A percentile compares a stretch with the other conserved stretches of the same genome.
These are phyloP conservation scores for Paecilomyces formosus DNA, from an alignment of 2,329 filamentous ascomycete species.

Conservation along the genomic window DNA sequence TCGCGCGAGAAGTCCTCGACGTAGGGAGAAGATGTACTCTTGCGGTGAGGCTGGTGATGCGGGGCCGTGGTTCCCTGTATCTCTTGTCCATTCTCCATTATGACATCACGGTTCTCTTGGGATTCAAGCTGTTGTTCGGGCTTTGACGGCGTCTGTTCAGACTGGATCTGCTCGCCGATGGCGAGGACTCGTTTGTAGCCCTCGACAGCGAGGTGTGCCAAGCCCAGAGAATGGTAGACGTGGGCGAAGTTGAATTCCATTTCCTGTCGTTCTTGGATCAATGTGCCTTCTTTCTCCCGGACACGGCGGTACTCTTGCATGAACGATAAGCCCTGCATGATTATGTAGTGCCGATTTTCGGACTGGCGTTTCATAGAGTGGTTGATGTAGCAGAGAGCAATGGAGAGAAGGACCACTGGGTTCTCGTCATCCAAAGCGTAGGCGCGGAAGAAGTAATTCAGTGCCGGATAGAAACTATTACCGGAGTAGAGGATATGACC, in stretches of 20 bases:
- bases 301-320: slow-evolving; percentile 65
- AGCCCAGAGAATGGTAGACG: slow-evolving; percentile 66
- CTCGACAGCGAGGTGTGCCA: slow-evolving; percentile 63
- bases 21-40: slow-evolving; percentile 7
- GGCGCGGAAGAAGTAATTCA: slow-evolving; percentile 81
- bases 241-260: slow-evolving; percentile 75
- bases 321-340: slow-evolving; percentile 79
- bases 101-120: neutral
- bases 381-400: slow-evolving; percentile 80
- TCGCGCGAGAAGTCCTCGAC: slow-evolving; percentile 59
- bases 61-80: neutral
- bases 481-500: slow-evolving; percentile 83
- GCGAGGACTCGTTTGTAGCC: slow-evolving; percentile 59
- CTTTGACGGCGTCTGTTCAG: neutral
- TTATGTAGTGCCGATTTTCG: slow-evolving; percentile 80
- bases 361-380: slow-evolving; percentile 82
- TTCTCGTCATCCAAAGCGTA: slow-evolving; percentile 67
- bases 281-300: slow-evolving; percentile 39
- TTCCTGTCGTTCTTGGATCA: slow-evolving; percentile 55
- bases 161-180: slow-evolving; percentile 41
- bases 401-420: slow-evolving; percentile 68
- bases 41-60: neutral
- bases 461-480: slow-evolving; percentile 71
- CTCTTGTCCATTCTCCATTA: neutral
- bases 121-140: neutral